Conservation (phyloP, 1,284 basidiomycete species). For the Tilletia indica region DNA sequence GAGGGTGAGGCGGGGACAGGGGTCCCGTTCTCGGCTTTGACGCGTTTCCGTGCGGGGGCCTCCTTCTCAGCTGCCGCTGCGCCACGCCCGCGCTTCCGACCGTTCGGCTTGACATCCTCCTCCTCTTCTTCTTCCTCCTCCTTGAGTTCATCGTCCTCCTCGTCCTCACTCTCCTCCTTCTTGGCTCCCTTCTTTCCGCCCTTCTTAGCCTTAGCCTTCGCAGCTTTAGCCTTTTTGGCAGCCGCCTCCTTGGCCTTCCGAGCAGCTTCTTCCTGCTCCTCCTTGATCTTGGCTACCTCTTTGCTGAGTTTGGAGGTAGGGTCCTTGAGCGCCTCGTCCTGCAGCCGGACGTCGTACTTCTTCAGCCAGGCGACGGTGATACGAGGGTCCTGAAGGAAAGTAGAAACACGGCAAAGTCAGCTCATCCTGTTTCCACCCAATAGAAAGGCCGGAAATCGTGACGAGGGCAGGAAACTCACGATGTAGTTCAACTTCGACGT, state of each 20-base stretch:
- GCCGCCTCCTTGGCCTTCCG: conserved; percentile 1
- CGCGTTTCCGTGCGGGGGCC: not conserved
- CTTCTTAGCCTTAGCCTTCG: conserved; percentile 21
- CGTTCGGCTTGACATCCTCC: conserved; percentile 29
- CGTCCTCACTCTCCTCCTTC: conserved; percentile 13
- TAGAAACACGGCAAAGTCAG: not conserved
- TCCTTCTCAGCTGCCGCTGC: not conserved
- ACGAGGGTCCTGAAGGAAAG: conserved; percentile 39
- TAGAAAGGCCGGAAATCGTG: not conserved
- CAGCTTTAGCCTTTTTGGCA: conserved; percentile 26
- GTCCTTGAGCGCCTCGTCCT: conserved; percentile 14
- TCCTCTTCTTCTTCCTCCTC: conserved; percentile 25
- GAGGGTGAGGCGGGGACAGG: not conserved
- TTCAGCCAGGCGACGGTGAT: conserved; percentile 55
- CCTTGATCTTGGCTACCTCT: conserved; percentile 27
- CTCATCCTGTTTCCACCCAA: not conserved
- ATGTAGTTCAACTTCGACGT: conserved; percentile 56
- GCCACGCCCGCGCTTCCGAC: conserved; percentile 13
- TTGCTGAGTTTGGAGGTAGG: conserved; percentile 13
- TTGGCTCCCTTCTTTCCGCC: conserved; percentile 26
- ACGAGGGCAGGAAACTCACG: not conserved
- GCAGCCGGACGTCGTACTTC: conserved; percentile 49
- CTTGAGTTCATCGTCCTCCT: conserved; percentile 1
- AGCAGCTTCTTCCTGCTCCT: conserved; percentile 24
- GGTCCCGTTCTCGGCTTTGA: conserved; percentile 5